Evolutionary conservation across 805 yeast genomes (phyloP), one percentile per base, ranked within the genome.

Genomic region (Zygosaccharomyces gambellarensis): DNA sequence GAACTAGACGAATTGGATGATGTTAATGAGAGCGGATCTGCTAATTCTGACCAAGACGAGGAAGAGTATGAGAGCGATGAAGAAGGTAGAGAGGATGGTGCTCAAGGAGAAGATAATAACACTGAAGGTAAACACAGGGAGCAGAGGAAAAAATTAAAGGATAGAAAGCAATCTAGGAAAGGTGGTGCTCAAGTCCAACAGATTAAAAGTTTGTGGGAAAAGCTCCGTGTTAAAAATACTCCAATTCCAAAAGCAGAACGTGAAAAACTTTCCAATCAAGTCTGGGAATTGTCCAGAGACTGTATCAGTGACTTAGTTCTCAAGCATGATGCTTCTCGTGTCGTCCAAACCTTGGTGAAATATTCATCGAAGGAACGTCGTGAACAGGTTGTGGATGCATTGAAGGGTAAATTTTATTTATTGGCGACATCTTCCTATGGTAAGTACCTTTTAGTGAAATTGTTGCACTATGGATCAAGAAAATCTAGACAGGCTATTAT

Each of bases 281-380:
- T 87, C 40, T 90, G 97, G 96, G 83, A 77, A 22, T 76, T 88
- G 52, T 75, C 95, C 45, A 80, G 85, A 60, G 89, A 85, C 61
- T 81, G 83, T 46, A 77, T 90, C 49, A 79, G 80, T 54, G 97
- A 92, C 61, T 77, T 92, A 57, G 97, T 92, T 30, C 69, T 92
- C 72, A 90, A 94, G 73, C 99, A 92, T 65, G 98, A 92, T 74
- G 92, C 97, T 8, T 88, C 97, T 22, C 81, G 99, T 72, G 92
- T 92, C 48, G 95, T 92, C 38, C 99, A 92, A 71, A 90, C 97
- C 1, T 77, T 92, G 57, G 83, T 92, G 53, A 92, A 92, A 68
- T 89, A 87, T 65, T 83, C 94, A 10, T 74, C 85, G 34, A 87
- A 84, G 62, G 87, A 82, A 45, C 82, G 90, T 72, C 81, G 96